Evolutionary conservation across 2,329 filamentous ascomycete species (phyloP).

Genomic region (Aspergillus nomiae): DNA sequence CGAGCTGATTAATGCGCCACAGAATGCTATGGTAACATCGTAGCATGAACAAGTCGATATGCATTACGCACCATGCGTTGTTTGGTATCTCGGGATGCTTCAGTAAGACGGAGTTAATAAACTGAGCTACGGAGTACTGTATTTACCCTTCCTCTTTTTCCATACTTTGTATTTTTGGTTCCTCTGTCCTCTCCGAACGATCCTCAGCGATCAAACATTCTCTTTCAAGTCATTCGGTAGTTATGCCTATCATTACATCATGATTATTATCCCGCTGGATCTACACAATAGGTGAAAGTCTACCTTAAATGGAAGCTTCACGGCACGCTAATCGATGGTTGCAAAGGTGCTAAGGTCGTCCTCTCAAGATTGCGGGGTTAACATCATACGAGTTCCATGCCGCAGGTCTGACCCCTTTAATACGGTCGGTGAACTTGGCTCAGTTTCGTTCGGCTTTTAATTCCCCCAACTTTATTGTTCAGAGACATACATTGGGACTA

Average conservation of each 20-base stretch:
- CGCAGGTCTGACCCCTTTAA: neutral
- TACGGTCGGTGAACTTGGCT: neutral
- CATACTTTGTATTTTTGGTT: neutral
- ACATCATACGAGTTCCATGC: neutral
- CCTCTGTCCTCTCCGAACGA: neutral
- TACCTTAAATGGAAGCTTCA: neutral
- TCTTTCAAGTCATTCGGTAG: neutral
- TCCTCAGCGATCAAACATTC: neutral
- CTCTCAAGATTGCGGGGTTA: neutral
- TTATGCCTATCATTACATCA: neutral
- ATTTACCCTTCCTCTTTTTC: neutral
- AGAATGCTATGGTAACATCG: neutral
- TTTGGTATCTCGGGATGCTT: neutral
- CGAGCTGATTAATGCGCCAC: conserved; percentile 6
- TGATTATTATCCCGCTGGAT: neutral
- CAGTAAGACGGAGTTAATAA: neutral
- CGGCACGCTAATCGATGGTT: neutral
- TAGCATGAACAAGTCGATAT: neutral
- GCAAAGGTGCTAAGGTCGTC: neutral
- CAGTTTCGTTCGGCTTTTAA: neutral
- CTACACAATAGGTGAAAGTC: neutral
- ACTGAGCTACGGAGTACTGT: neutral
- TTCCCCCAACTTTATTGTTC: neutral
- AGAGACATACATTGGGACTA: neutral
- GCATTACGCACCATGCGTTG: neutral